Base-by-base conservation (phyloP, 2,329 filamentous ascomycete species). In the Verticillium zaregamsianum region DNA sequence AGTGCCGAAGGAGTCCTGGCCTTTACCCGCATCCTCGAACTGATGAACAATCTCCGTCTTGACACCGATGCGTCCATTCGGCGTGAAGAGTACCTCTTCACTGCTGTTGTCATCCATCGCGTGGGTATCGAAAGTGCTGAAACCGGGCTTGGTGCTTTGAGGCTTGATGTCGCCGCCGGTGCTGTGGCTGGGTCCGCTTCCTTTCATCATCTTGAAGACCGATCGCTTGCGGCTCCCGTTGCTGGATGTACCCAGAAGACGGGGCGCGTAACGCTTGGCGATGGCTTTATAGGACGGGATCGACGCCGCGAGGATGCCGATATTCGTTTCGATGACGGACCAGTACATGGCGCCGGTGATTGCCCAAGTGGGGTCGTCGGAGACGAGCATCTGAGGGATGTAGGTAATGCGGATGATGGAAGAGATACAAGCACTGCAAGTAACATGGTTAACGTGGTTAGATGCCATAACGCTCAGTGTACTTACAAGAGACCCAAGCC, bases 361-460 rank as follows among this genome's bases (percentile, higher is more conserved):
- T 56, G 69, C 72, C 65, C 69, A 76, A 17, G 73, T 76, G 7
- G 70, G 63, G 63, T 76, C 73, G 12, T 60, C 54, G 23, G 72
- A 73, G 20, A 66, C 69, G 49, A 80, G 73, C 73, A 80, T 79
- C 39, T 69, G 60, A 4, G 77, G 78, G 61, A 81, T 75, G 45
- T 74, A 79, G 28, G 76, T 79, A 59, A 80, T 78, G 60, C 79
- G 76, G 52, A 81, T 74, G 60, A 80, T 79, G 7, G 77, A 79
- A 14, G 78, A 79, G 40, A 80, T 66, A 61, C 78, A 80, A 52
- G 78, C 77, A 63, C 78, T 79, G 33, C 5, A 17, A 12, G 20
- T 11, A 55, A 28, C 5, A 32, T 49, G 25, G 17, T 37, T 23
- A 33, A 39, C 8, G 15, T 12, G n/a, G 57, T 49, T 28, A 45